phyloP scores from a whole-genome alignment of 371 early-diverging fungal species.

The Encephalitozoon romaleae region DNA sequence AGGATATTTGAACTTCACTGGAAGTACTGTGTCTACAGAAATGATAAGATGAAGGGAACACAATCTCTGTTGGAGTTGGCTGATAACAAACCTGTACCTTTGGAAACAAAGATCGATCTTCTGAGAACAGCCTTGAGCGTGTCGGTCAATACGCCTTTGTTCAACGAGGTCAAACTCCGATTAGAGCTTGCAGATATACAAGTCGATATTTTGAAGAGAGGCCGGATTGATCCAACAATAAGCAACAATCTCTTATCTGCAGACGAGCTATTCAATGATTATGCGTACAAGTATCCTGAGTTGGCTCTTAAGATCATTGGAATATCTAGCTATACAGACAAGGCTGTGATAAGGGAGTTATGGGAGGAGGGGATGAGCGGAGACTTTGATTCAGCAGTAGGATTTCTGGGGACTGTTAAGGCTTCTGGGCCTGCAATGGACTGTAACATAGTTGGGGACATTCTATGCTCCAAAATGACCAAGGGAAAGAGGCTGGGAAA shows the following conservation, averaged over 20 bases:
- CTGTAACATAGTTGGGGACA: conserved; percentile 17
- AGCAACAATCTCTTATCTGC: conserved; percentile 33
- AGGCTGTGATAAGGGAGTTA: conserved; percentile 29
- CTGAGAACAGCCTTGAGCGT: conserved; percentile 28
- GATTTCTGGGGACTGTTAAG: conserved; percentile 8
- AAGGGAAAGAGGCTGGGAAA: neutral
- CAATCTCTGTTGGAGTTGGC: conserved; percentile 26
- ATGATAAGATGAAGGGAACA: conserved; percentile 40
- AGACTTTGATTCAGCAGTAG: conserved; percentile 1
- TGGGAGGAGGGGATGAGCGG: conserved; percentile 1
- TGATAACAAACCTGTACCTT: conserved; percentile 17
- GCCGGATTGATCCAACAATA: neutral
- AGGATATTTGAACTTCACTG: conserved; percentile 39
- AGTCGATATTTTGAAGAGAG: conserved; percentile 28
- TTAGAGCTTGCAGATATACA: conserved; percentile 40
- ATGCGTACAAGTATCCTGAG: conserved; percentile 42
- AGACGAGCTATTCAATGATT: conserved; percentile 52
- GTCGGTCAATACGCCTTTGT: conserved; percentile 3
- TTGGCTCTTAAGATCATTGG: conserved; percentile 43
- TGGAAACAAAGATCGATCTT: conserved; percentile 42
- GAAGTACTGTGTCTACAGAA: conserved; percentile 45
- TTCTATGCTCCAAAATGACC: conserved; percentile 17
- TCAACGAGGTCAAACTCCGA: conserved; percentile 14
- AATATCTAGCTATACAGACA: conserved; percentile 18
- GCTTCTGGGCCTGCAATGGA: conserved; percentile 6